Evolutionary conservation across 2,329 filamentous ascomycete genomes (phyloP), one percentile per base, ranked within the genome.

Genomic region (Volutella citrinella): DNA sequence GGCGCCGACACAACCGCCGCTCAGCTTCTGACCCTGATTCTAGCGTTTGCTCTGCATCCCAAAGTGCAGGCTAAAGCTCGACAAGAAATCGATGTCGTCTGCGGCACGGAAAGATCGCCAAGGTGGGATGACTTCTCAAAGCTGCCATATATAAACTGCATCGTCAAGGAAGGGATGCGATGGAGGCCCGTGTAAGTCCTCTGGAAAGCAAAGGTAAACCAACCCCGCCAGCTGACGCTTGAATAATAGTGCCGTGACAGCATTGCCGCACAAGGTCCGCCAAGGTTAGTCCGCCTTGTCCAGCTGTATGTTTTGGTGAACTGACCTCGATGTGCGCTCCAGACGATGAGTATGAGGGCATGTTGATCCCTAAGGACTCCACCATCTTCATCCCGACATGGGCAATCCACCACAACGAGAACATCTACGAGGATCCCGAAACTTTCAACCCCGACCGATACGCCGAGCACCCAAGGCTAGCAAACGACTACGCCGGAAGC

Each of bases 101-200:
- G 68, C 6, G 64, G 64, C 0, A 39, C 50, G 3, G 47, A 61
- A 13, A 49, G 65, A 5, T 37, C 55, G 3, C 67, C 67, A 0
- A 52, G 43, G 0, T 66, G 57, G 55, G 43, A 53, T 2, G 66
- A 70, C 43, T 59, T 57, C 27, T 32, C 42, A 5, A 44, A 54
- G 5, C 46, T 72, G 6, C 67, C 66, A 0, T 70, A 69, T 38
- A 50, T 70, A 7, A 49, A 55, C 13, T 59, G 56, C 30, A 51
- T 63, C 10, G 48, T 70, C 36, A 69, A 70, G 29, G 68, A 72
- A 42, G 48, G 47, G 5, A 45, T 65, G 22, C 55, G 68, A 1
- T 69, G 68, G 63, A 57, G 66, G 17, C 63, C 67, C 3, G 19
- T 13, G 19, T 30, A 30, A 5, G 27, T 30, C n/a, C n/a, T n/a